Evolutionary conservation across 1,284 basidiomycete species (phyloP), one percentile per base, ranked within the genome.

Genomic region (Vanrija pseudolonga): DNA sequence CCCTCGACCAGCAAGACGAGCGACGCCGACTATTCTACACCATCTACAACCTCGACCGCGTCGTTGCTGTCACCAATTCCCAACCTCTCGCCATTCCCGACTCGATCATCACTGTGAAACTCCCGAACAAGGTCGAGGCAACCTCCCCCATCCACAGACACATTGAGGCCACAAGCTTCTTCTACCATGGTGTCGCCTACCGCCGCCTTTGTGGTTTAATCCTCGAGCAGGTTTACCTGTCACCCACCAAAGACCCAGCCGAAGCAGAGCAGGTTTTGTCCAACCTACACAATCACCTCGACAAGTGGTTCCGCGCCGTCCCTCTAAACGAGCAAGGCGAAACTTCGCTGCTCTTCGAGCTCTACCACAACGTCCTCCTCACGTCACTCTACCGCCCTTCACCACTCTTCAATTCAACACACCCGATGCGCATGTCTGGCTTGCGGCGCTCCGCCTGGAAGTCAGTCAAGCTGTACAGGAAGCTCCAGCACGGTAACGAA

Each of bases 21-120:
- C 28, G 51, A 8, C 49, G 52, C 19, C 23, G 52, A 19, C 18
- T 57, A 17, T 57, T 57, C 44, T 57, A 52, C 51, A 42, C 36
- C 2, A 23, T 57, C 32, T 50, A 54, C 28, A 45, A 26, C 14
- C 23, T 52, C 22, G 56, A 57, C 22, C 37, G 55, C 22, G 15
- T 43, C 15, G 43, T 45, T 22, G 20, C 43, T 22, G 26, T 24
- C 6, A 23, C 26, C 6, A n/a, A 23, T 12, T 20, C 26, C 43
- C 17, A 45, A 22, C 43, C 43, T 4, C 43, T 45, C 4, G 20
- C 43, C 9, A 45, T 45, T 23, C 43, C 43, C 6, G 43, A 45
- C 24, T 17, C 24, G 8, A 26, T 45, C 17, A 45, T 45, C 26
- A 23, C 43, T 15, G 32, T 12, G 2, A 9, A 32, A 5, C 32